Evolutionary conservation across 225 moss, liverwort and hornwort species (phyloP), one percentile per base, ranked within the genome.

Genomic region (Pseudoscleropodium purum): DNA sequence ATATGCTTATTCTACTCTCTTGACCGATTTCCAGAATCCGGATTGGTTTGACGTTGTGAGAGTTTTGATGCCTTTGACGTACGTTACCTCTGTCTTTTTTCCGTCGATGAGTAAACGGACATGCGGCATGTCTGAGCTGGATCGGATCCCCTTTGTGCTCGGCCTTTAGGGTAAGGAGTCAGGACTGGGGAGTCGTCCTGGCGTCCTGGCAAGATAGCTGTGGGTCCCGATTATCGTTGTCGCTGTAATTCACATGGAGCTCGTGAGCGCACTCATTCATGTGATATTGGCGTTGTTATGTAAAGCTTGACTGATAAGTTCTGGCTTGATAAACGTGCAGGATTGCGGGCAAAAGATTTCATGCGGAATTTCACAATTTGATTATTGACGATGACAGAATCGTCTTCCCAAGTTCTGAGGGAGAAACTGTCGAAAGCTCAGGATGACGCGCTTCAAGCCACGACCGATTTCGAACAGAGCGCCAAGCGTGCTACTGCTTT

Each of bases 331-430:
- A 65, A 47, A n/a, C 76, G 66, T 93, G 89, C 90, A 94, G 93
- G 83, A 68, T 84, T 85, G 67, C 72, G 63, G 51, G 37, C 29
- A 80, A 75, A 41, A 62, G 83, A 37, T 87, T 89, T 88, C 72
- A 94, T 88, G 93, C 89, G 82, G 85, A 70, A 77, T 91, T 86
- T 77, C 79, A 18, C 47, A 85, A 88, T 60, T 80, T 88, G 88
- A 87, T 85, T 30, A 57, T 70, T 79, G 90, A 81, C 79, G 87
- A 93, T 94, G 93, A 80, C 91, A 70, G 93, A 92, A 79, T 92
- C 92, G 30, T 85, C 91, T 52, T 84, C 88, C 45, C 90, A 88
- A 56, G 86, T 88, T 72, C 76, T 89, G 45, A 84, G 65, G 86
- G 90, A 90, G 74, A 83, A 91, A 52, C 72, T 89, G 54, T 73